Evolutionary conservation across 2,329 filamentous ascomycete species (phyloP).

Genomic region (Verticillium dahliae): DNA sequence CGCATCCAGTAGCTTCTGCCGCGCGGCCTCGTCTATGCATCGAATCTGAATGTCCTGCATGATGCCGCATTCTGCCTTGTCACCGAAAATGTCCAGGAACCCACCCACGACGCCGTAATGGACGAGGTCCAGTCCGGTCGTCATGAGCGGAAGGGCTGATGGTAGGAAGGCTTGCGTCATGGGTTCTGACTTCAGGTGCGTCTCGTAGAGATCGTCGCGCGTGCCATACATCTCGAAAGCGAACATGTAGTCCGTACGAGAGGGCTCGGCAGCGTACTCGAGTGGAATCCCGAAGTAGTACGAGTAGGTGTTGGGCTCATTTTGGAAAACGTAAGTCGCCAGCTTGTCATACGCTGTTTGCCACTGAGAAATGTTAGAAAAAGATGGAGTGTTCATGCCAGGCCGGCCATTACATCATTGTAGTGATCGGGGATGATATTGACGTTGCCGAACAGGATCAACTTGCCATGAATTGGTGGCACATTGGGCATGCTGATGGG

Average conservation of each 20-base stretch:
- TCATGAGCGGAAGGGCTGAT: conserved; percentile 13
- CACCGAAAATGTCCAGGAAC: conserved; percentile 13
- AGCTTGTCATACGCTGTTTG: conserved; percentile 31
- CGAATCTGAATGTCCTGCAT: conserved; percentile 16
- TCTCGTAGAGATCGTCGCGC: conserved; percentile 14
- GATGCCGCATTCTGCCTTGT: conserved; percentile 14
- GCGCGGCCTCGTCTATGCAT: conserved; percentile 5
- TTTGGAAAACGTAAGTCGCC: conserved; percentile 23
- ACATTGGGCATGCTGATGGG: neutral
- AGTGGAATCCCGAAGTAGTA: conserved; percentile 36
- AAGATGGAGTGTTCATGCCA: neutral
- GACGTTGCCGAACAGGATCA: conserved; percentile 20
- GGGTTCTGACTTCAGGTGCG: conserved; percentile 14
- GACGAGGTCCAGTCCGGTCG: conserved; percentile 16
- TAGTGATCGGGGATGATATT: conserved; percentile 29
- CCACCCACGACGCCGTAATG: conserved; percentile 15
- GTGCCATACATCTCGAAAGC: conserved; percentile 15
- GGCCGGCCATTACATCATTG: conserved; percentile 16
- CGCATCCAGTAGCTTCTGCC: conserved; percentile 10
- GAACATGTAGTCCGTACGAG: conserved; percentile 15
- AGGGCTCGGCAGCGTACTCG: conserved; percentile 13
- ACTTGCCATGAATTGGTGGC: neutral
- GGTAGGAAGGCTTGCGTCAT: conserved; percentile 15
- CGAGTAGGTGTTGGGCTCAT: conserved; percentile 27
- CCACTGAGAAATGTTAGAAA: conserved; percentile 20